phyloP scores from a whole-genome alignment of 495 filamentous ascomycete species.

The Aspergillus affinis region DNA sequence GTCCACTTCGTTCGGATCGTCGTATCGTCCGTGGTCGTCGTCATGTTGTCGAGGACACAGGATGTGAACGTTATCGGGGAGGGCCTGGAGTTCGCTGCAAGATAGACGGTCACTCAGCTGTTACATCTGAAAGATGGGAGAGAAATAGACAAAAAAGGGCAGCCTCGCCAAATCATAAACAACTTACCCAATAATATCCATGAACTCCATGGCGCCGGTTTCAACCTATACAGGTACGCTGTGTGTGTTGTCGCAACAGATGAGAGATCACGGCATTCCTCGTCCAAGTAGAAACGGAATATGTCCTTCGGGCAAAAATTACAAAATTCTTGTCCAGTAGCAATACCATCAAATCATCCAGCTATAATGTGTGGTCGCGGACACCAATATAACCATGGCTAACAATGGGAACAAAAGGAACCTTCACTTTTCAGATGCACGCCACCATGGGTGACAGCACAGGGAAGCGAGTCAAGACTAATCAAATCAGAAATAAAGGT shows the following conservation, averaged over 20 bases:
- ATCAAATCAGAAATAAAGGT: background rate
- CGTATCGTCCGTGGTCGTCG: slow-evolving; percentile 55
- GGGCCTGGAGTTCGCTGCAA: slow-evolving; percentile 43
- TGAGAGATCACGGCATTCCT: slow-evolving; percentile 20
- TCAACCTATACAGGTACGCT: slow-evolving; percentile 8
- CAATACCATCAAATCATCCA: background rate
- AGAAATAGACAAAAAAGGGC: background rate
- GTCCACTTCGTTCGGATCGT: slow-evolving; percentile 38
- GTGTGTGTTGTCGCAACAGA: slow-evolving; percentile 10
- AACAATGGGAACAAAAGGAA: background rate
- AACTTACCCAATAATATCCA: slow-evolving; percentile 43
- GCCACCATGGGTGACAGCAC: background rate
- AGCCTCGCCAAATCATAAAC: background rate
- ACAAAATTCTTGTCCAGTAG: background rate
- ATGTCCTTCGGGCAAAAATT: background rate
- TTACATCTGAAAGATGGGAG: background rate
- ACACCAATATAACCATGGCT: slow-evolving; percentile 6
- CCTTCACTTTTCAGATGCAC: slow-evolving; percentile 3
- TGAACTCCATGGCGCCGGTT: slow-evolving; percentile 40
- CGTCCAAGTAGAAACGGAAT: slow-evolving; percentile 12
- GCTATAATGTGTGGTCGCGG: background rate
- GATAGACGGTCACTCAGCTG: slow-evolving; percentile 1
- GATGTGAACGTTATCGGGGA: slow-evolving; percentile 48
- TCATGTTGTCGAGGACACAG: slow-evolving; percentile 49
- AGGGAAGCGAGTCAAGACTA: background rate